Conservation (phyloP, 2,329 filamentous ascomycete species). For the Coniella vitis region DNA sequence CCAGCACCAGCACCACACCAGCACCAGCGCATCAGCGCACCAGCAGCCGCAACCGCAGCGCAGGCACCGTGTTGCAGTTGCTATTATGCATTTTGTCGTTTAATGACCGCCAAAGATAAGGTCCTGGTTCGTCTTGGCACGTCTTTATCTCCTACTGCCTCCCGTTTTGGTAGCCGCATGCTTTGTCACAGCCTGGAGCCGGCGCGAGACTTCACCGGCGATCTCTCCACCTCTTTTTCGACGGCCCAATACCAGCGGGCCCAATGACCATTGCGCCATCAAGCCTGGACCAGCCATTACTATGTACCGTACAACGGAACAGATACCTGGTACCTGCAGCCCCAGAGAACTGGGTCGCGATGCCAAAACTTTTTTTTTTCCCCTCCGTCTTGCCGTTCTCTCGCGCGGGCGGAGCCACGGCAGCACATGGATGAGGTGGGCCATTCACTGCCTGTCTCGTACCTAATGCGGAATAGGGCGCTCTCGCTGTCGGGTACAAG, state of each 20-base stretch:
- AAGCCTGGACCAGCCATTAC: background rate
- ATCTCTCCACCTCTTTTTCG: background rate
- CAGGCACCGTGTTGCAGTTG: slow-evolving; percentile 18
- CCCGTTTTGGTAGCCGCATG: background rate
- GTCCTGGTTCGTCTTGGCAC: slow-evolving; percentile 17
- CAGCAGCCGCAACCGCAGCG: too few relatives aligned
- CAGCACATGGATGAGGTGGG: too few relatives aligned
- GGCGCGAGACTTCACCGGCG: slow-evolving; percentile 10
- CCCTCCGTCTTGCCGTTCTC: too few relatives aligned
- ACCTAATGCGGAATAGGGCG: too few relatives aligned
- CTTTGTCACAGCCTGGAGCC: slow-evolving; percentile 1
- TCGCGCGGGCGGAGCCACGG: too few relatives aligned
- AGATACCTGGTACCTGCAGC: too few relatives aligned
- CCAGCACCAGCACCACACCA: slow-evolving; percentile 1
- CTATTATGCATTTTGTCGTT: slow-evolving; percentile 31
- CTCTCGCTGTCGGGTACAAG: too few relatives aligned
- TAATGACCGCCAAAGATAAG: slow-evolving; percentile 28
- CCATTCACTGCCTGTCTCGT: too few relatives aligned
- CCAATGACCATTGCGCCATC: too few relatives aligned
- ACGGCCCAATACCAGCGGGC: too few relatives aligned
- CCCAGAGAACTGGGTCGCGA: too few relatives aligned
- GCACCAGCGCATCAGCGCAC: slow-evolving; percentile 1
- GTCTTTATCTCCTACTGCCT: slow-evolving; percentile 14
- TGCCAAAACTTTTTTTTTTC: too few relatives aligned
- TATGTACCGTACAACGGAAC: background rate